Evolutionary conservation across 352 stramenopile genomes (phyloP).

Genomic region (Pythium dissimile): DNA sequence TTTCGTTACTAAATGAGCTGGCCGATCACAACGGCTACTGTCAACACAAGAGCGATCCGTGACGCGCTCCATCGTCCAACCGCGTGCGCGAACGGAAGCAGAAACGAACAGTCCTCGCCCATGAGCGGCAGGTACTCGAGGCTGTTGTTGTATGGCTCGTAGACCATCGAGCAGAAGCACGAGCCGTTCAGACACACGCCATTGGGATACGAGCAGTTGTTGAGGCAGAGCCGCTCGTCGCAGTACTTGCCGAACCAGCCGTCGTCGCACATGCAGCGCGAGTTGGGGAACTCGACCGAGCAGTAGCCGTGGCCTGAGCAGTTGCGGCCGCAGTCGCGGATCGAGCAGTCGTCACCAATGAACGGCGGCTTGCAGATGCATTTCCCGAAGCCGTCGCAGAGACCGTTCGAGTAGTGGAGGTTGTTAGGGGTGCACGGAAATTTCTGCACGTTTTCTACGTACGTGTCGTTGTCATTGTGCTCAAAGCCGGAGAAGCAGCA

Average conservation of each 20-base stretch:
- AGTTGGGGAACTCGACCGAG: conserved; percentile 94
- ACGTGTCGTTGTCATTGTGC: conserved; percentile 85
- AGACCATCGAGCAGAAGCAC: conserved; percentile 92
- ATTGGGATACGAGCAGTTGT: conserved; percentile 97
- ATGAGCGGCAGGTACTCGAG: conserved; percentile 73
- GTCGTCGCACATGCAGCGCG: conserved; percentile 92
- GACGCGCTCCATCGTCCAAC: conserved; percentile 1
- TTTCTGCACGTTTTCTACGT: conserved; percentile 91
- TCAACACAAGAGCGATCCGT: neutral
- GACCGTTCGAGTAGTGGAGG: conserved; percentile 89
- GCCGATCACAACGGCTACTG: neutral
- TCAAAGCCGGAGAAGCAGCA: conserved; percentile 91
- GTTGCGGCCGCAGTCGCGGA: conserved; percentile 91
- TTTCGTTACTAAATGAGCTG: too few species aligned
- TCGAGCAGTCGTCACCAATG: conserved; percentile 89
- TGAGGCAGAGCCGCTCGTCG: conserved; percentile 90
- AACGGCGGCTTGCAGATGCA: conserved; percentile 95
- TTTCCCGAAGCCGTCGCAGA: conserved; percentile 95
- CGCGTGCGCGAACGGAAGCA: conserved; percentile 59
- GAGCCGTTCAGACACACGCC: conserved; percentile 89
- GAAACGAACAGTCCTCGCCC: conserved; percentile 83
- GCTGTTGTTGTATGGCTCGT: conserved; percentile 94
- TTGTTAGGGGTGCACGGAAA: conserved; percentile 79
- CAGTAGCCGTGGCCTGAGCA: conserved; percentile 94
- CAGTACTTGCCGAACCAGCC: conserved; percentile 95